phyloP scores from a whole-genome alignment of 768 basidiomycete species.

The Botryobasidium botryosum region DNA sequence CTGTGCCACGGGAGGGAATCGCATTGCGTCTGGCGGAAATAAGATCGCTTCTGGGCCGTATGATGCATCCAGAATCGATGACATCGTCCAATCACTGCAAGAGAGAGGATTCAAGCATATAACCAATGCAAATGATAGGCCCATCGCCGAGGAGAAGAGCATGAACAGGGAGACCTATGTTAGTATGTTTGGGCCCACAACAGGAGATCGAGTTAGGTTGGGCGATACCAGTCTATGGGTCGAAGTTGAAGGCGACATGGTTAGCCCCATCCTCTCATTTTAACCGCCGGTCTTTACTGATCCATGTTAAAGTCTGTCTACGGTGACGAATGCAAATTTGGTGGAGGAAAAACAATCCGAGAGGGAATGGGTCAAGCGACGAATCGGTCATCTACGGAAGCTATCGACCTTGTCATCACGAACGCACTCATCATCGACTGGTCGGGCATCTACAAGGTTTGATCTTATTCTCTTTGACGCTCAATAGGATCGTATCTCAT shows the following conservation, averaged over 20 bases:
- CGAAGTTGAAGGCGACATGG: conserved; percentile 75
- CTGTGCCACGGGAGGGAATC: conserved; percentile 56
- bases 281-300: neutral
- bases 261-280: conserved; percentile 16
- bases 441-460: conserved; percentile 86
- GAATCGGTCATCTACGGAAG: conserved; percentile 42
- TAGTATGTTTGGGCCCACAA: conserved; percentile 91
- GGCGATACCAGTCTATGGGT: conserved; percentile 88
- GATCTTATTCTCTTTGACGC: neutral
- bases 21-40: conserved; percentile 67
- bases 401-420: conserved; percentile 85
- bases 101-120: conserved; percentile 53
- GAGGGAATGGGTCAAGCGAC: conserved; percentile 96
- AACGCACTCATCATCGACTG: conserved; percentile 91
- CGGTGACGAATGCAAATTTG: conserved; percentile 96
- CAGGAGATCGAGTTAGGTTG: conserved; percentile 72
- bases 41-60: conserved; percentile 41
- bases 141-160: conserved; percentile 28
- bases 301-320: conserved; percentile 45
- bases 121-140: conserved; percentile 38
- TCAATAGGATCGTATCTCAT: neutral
- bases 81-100: conserved; percentile 32
- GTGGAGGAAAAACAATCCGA: conserved; percentile 64
- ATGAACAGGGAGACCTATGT: conserved; percentile 62
- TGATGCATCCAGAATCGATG: conserved; percentile 28